Conservation (phyloP, 2,329 filamentous ascomycete species). For the Ceratocystis colombiana region DNA sequence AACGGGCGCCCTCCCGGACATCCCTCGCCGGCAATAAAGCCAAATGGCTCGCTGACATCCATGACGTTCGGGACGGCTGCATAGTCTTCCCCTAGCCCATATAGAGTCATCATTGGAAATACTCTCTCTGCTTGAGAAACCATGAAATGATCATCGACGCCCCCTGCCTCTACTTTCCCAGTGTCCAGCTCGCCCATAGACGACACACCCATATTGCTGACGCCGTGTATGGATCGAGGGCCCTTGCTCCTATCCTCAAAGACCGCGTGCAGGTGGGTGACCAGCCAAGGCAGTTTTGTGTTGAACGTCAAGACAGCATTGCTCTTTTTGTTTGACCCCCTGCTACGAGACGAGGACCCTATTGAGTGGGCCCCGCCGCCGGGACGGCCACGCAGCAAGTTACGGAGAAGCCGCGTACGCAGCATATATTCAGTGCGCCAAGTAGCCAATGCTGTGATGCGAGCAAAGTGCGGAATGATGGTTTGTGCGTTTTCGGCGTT, state of each 20-base stretch:
- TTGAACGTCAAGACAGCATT: slow-evolving; percentile 75
- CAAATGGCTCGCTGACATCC: slow-evolving; percentile 80
- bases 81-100: slow-evolving; percentile 68
- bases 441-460: slow-evolving; percentile 72
- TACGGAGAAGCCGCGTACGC: slow-evolving; percentile 72
- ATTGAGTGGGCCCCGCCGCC: slow-evolving; percentile 30
- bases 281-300: slow-evolving; percentile 66
- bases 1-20: slow-evolving; percentile 73
- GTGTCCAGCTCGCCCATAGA: slow-evolving; percentile 69
- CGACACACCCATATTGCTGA: slow-evolving; percentile 65
- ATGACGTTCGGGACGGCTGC: slow-evolving; percentile 73
- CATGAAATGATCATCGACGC: slow-evolving; percentile 61
- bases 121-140: slow-evolving; percentile 71
- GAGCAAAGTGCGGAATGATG: slow-evolving; percentile 68
- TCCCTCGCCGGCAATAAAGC: slow-evolving; percentile 75
- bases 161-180: slow-evolving; percentile 73
- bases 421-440: slow-evolving; percentile 95
- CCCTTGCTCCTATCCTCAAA: slow-evolving; percentile 64
- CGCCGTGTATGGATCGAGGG: slow-evolving; percentile 73
- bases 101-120: slow-evolving; percentile 61
- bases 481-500: slow-evolving; percentile 46
- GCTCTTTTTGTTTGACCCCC: slow-evolving; percentile 50
- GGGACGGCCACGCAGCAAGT: slow-evolving; percentile 72
- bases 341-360: slow-evolving; percentile 39
- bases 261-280: slow-evolving; percentile 69